Conservation (phyloP, 1,284 basidiomycete species). For the Agaricales sp. region DNA sequence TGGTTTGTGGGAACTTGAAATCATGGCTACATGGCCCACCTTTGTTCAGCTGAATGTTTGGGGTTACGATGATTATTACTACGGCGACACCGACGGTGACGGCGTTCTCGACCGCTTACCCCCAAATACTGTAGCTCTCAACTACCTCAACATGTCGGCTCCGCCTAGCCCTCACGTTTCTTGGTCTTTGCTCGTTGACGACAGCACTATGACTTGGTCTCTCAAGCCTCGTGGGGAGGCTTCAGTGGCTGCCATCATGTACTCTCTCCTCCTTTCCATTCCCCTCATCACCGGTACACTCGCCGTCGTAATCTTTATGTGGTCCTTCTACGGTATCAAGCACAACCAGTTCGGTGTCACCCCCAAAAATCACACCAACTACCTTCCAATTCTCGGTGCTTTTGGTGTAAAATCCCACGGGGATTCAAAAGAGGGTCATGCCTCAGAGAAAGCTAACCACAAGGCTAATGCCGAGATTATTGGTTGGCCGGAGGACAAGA, state of each 20-base stretch:
- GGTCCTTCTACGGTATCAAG: constrained; percentile 91
- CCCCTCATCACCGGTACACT: constrained; percentile 77
- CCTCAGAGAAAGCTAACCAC: constrained; percentile 48
- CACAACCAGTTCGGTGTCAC: constrained; percentile 87
- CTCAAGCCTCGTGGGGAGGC: constrained; percentile 76
- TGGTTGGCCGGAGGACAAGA: constrained; percentile 87
- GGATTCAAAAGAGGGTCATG: constrained; percentile 43
- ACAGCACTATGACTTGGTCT: constrained; percentile 66
- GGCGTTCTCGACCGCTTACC: constrained; percentile 83
- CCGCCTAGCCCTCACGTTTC: constrained; percentile 73
- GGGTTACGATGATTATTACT: constrained; percentile 83
- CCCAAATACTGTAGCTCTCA: constrained; percentile 75
- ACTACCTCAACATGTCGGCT: constrained; percentile 84
- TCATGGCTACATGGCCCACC: constrained; percentile 83
- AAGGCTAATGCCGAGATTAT: constrained; percentile 58
- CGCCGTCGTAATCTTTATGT: constrained; percentile 83
- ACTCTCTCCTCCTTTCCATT: constrained; percentile 69
- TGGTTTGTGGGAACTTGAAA: constrained; percentile 67
- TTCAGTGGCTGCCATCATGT: constrained; percentile 74
- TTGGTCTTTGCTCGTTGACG: constrained; percentile 76
- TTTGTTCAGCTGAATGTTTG: constrained; percentile 84
- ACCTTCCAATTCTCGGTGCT: constrained; percentile 67
- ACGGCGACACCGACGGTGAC: constrained; percentile 81
- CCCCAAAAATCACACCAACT: constrained; percentile 56
- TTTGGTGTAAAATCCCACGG: constrained; percentile 56